Evolutionary conservation across 2,329 filamentous ascomycete genomes (phyloP).

Genomic region (Capronia epimyces): DNA sequence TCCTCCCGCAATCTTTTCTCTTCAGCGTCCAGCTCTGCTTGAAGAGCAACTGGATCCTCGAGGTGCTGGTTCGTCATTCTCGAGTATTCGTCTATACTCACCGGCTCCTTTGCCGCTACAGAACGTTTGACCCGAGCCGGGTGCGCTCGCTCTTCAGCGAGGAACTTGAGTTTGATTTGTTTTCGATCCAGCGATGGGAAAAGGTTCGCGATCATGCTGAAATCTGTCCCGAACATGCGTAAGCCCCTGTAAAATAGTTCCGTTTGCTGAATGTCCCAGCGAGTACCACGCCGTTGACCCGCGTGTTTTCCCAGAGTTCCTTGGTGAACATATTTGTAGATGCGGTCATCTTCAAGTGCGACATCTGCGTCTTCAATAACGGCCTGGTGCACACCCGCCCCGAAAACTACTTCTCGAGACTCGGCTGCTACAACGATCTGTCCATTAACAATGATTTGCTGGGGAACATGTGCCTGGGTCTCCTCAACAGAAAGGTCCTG

Average conservation of each 20-base stretch:
- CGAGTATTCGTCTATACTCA: slow-evolving; percentile 43
- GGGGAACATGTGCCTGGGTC: slow-evolving; percentile 36
- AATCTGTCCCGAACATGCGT: slow-evolving; percentile 60
- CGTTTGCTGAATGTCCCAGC: slow-evolving; percentile 56
- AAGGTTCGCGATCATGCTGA: slow-evolving; percentile 56
- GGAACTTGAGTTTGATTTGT: slow-evolving; percentile 61
- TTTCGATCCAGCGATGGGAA: slow-evolving; percentile 55
- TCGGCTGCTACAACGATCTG: slow-evolving; percentile 51
- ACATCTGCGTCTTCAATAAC: slow-evolving; percentile 43
- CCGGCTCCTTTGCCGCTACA: slow-evolving; percentile 42
- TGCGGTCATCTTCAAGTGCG: slow-evolving; percentile 40
- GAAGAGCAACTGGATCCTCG: slow-evolving; percentile 43
- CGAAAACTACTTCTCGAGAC: slow-evolving; percentile 52
- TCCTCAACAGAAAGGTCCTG: slow-evolving; percentile 16
- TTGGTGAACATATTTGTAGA: slow-evolving; percentile 45
- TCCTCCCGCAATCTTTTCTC: slow-evolving; percentile 42
- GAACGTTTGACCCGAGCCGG: slow-evolving; percentile 50
- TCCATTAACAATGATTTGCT: slow-evolving; percentile 53
- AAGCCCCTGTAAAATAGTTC: slow-evolving; percentile 59
- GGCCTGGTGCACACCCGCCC: slow-evolving; percentile 45
- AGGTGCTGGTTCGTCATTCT: slow-evolving; percentile 44
- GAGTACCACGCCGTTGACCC: slow-evolving; percentile 42
- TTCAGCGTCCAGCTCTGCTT: slow-evolving; percentile 42
- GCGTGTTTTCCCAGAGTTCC: slow-evolving; percentile 46
- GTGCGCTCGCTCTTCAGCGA: slow-evolving; percentile 54